Base-by-base conservation (phyloP, 2,329 filamentous ascomycete species). In the Diplodia mutila region DNA sequence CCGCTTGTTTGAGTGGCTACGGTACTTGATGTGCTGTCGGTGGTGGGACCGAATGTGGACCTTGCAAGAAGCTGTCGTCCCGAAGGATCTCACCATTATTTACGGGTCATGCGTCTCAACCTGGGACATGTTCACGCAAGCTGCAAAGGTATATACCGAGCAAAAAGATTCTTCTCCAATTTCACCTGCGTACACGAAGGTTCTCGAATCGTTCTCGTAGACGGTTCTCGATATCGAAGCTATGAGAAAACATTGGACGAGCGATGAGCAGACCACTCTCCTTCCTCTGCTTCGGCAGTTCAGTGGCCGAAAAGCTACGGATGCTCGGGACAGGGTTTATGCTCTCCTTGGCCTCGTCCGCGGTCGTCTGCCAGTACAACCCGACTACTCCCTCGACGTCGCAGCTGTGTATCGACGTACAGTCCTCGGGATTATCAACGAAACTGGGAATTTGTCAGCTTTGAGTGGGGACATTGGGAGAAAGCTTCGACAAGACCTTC, bases 41-140 rank as follows among this genome's bases (percentile, higher is more conserved):
- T 70, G 69, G 69, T 73, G 71, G 70, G 53, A 65, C 54, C 67
- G 69, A 4, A 72, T 72, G 1, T 73, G 72, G 70, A 69, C 70
- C 0, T 34, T 72, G 12, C 71, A 73, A 64, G 71, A 73, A 25
- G 53, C 70, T 5, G 57, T 61, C 7, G n/a, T 71, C 5, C 67
- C 71, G 11, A 53, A 53, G 12, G 16, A 68, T 6, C 57, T 71
- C 1, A n/a, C 53, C 8, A 21, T 73, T 11, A 32, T 63, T 0
- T 71, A 63, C 27, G 69, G 71, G 2, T 23, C 67, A 1, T 64
- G 69, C 14, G 69, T 68, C 7, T 70, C 69, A 4, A 68, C 70
- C 18, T 70, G 69, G 70, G 48, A 21, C 4, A 68, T 72, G 42
- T 70, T 71, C 23, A 65, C 61, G 2, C 4, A 37, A 29, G 70